These are phyloP conservation scores for Danielozyma ontarioensis DNA, from an alignment of 805 yeast species.

Conservation along the genomic window DNA sequence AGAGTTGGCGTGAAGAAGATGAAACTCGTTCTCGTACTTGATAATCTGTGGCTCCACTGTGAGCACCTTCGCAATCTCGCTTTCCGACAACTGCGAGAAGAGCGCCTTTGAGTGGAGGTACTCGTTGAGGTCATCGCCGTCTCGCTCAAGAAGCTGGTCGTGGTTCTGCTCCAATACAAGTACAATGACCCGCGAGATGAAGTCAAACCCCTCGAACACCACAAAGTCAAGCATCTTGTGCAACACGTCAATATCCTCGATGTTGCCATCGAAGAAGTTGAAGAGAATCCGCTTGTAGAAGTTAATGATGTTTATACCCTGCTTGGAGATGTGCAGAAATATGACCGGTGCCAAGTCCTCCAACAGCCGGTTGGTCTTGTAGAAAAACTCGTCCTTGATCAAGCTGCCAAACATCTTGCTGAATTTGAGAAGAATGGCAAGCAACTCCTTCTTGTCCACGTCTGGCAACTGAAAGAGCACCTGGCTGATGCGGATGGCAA, in stretches of 20 bases:
- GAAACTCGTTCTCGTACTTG: slow-evolving; percentile 13
- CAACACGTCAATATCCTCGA: slow-evolving; percentile 1
- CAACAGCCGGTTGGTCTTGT: slow-evolving; percentile 29
- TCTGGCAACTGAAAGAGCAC: slow-evolving; percentile 14
- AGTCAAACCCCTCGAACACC: slow-evolving; percentile 36
- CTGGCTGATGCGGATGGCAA: slow-evolving; percentile 16
- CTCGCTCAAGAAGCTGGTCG: slow-evolving; percentile 10
- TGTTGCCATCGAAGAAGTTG: slow-evolving; percentile 12
- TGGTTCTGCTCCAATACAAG: slow-evolving; percentile 14
- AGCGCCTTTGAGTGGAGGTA: slow-evolving; percentile 3
- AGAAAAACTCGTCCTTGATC: slow-evolving; percentile 30
- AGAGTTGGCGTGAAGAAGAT: slow-evolving; percentile 31
- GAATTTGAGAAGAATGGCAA: slow-evolving; percentile 31
- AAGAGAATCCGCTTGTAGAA: slow-evolving; percentile 15
- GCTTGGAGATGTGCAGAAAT: slow-evolving; percentile 29
- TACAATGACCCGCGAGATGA: slow-evolving; percentile 23
- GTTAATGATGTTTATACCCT: slow-evolving; percentile 27
- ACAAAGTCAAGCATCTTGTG: slow-evolving; percentile 27
- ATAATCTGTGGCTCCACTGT: slow-evolving; percentile 8
- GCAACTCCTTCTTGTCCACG: slow-evolving; percentile 19
- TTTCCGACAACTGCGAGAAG: slow-evolving; percentile 1
- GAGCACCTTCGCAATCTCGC: slow-evolving; percentile 2
- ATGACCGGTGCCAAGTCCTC: slow-evolving; percentile 25
- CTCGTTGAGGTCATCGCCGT: slow-evolving; percentile 17
- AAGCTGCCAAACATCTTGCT: slow-evolving; percentile 19